These are phyloP conservation scores for Leishmania lainsoni DNA, from an alignment of 208 protist species.

Conservation along the genomic window DNA sequence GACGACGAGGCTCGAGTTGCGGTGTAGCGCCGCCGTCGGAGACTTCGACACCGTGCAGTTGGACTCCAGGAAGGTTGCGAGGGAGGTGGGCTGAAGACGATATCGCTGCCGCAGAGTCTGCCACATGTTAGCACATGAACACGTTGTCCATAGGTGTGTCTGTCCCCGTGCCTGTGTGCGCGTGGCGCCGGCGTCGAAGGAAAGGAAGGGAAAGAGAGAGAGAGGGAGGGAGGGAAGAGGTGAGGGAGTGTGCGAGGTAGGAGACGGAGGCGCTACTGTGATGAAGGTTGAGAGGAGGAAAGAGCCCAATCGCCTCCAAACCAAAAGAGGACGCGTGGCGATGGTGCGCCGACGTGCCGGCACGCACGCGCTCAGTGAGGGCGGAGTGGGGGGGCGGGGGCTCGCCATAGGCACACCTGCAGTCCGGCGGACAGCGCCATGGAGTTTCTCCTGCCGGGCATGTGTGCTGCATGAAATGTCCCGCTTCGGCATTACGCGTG, in stretches of 20 bases:
- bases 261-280: too few relatives aligned
- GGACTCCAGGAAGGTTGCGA: background rate
- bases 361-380: background rate
- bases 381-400: too few relatives aligned
- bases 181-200: background rate
- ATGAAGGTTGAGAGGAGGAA: too few relatives aligned
- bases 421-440: background rate
- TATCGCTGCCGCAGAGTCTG: background rate
- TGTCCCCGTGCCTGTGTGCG: background rate
- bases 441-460: background rate
- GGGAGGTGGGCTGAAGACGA: constrained; percentile 5
- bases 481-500: background rate
- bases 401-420: background rate
- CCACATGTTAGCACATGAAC: constrained; percentile 8
- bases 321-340: too few relatives aligned
- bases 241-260: background rate
- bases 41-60: constrained; percentile 10
- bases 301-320: too few relatives aligned
- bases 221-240: background rate
- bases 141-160: background rate
- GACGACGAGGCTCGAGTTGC: constrained; percentile 13
- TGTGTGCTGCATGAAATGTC: background rate
- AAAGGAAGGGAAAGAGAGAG: background rate
- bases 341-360: background rate
- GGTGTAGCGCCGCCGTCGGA: constrained; percentile 6